Evolutionary conservation across 225 moss, liverwort and hornwort species (phyloP), one percentile per base, ranked within the genome.

Genomic region (Physcomitrellopsis africana): DNA sequence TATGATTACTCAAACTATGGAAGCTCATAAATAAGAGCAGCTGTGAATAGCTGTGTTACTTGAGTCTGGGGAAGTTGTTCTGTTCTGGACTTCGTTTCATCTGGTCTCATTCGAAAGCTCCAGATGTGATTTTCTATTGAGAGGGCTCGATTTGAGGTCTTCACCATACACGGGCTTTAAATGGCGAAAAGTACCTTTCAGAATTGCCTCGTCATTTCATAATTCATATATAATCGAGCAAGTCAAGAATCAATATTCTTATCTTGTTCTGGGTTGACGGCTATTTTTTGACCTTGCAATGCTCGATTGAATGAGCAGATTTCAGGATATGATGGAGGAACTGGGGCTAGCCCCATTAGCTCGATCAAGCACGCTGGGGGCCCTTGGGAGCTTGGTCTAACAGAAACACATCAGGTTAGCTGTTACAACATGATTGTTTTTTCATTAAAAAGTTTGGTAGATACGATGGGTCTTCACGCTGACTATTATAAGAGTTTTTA

Each of bases 361-460:
- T 95, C 93, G 75, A 95, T 95, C 81, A 95, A 95, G 78, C 95
- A 95, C 65, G 95, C 95, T 68, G 93, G 95, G 70, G 95, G 95
- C 68, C 95, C 95, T 56, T 95, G 95, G 95, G 93, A 95, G 82
- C 80, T 95, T 77, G 95, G 93, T 60, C 75, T 95, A 55, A 86
- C 93, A 8, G 93, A 95, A 77, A 91, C 91, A 37, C 95, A 93
- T 68, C 93, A 95, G 86, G 94, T 92, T 61, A 27, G 49, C 72
- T 18, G 13, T 47, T 19, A 60, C 24, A 17, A 3, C 43, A 24
- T 19, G 42, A 63, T 37, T 56, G 48, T 51, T 65, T 46, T 27
- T 49, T 26, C 27, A 49, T 57, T 37, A 58, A 17, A 17, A 55
- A 49, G 9, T 19, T 65, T 7, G 20, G 17, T 47, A 22, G 19